phyloP scores from a whole-genome alignment of 345 rosid genomes.

The Populus pruinosa region DNA sequence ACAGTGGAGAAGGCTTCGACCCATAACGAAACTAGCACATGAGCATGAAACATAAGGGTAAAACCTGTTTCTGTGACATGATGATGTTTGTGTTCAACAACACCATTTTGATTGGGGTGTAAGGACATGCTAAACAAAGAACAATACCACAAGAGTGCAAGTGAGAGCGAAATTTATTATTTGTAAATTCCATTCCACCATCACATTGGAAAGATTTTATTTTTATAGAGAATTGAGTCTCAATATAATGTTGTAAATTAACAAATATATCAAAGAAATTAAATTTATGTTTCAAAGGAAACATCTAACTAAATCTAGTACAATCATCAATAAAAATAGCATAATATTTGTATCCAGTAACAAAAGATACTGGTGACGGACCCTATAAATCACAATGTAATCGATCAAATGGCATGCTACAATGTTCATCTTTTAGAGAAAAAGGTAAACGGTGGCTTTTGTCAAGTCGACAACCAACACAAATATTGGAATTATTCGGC shows the following conservation, averaged over 20 bases:
- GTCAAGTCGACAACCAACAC: too few relatives aligned
- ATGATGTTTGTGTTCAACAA: background rate
- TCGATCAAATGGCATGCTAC: too few relatives aligned
- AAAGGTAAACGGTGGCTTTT: too few relatives aligned
- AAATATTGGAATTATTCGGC: too few relatives aligned
- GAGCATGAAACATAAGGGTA: background rate
- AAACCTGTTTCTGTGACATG: background rate
- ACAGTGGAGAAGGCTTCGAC: too few relatives aligned
- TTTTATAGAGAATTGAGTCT: background rate
- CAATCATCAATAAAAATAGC: background rate
- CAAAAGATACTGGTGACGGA: too few relatives aligned
- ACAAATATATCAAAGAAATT: background rate
- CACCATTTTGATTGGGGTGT: background rate
- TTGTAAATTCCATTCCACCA: too few relatives aligned
- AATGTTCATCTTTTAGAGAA: too few relatives aligned
- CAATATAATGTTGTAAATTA: background rate
- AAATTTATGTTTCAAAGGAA: background rate
- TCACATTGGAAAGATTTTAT: background rate
- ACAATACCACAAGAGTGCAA: background rate
- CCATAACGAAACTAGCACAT: background rate
- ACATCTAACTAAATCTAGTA: background rate
- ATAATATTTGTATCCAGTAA: background rate
- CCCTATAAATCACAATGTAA: too few relatives aligned
- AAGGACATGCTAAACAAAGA: background rate
- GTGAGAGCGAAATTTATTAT: background rate